Evolutionary conservation across 768 basidiomycete species (phyloP), one percentile per base, ranked within the genome.

Genomic region (Suillus tomentosus): DNA sequence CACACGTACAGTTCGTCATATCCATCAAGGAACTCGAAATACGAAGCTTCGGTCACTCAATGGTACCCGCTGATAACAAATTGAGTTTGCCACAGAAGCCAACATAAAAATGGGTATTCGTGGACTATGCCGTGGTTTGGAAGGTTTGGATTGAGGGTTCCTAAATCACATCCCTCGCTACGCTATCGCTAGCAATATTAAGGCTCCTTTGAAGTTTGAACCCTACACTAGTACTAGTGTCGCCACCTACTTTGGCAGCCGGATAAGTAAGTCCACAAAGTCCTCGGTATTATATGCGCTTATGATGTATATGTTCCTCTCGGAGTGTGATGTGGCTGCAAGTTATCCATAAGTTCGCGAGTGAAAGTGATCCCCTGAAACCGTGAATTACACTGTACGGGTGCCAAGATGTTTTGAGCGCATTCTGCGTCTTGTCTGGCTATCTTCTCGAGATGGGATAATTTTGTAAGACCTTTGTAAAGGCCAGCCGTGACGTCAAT

Each of bases 231-330:
- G 31, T 31, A 13, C 15, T 43, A 51, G 50, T 51, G 50, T 51
- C 51, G 10, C 39, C 56, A 17, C 5, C 17, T 40, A 24, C 24
- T 39, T 17, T 22, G 37, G 40, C 10, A 27, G 40, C 57, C 24
- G 27, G 57, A 42, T 58, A 42, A 42, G 57, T 42, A 58, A 58
- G 40, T 31, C 56, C 57, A 36, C 11, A 10, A 58, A 58, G 57
- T 58, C 57, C 57, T 58, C 57, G 57, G 57, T 58, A 5, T 58
- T 40, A 2, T 58, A 58, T 27, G 39, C 40, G 39, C 39, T 57
- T 39, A 57, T 22, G 15, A 22, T 22, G 36, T 22, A 55, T 15
- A 15, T 15, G 14, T 57, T 57, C 1, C 37, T 39, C 55, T 15
- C 17, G 31, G 53, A 55, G 34, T 54, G 31, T 53, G 15, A 54